These are phyloP conservation scores for Pseudogymnoascus sp. DNA, from an alignment of 2,329 filamentous ascomycete genomes.

Conservation along the genomic window DNA sequence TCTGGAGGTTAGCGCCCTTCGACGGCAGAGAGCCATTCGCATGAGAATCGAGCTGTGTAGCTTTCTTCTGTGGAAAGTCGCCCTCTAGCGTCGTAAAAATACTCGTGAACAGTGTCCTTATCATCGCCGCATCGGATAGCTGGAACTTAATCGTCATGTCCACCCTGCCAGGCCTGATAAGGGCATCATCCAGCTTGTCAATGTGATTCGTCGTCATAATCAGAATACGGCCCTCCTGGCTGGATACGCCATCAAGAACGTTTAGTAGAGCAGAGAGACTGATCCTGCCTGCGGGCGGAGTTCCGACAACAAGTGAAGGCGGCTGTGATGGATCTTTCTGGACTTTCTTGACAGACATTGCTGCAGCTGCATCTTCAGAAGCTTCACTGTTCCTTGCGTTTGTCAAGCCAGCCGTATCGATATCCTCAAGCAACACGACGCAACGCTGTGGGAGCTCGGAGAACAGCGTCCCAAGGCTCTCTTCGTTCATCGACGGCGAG, in stretches of 20 bases:
- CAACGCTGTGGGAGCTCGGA: slow-evolving; percentile 60
- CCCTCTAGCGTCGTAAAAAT: slow-evolving; percentile 33
- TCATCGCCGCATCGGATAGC: slow-evolving; percentile 23
- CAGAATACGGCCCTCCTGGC: slow-evolving; percentile 58
- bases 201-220: slow-evolving; percentile 66
- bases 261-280: slow-evolving; percentile 61
- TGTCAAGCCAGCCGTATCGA: slow-evolving; percentile 65
- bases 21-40: neutral
- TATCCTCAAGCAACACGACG: slow-evolving; percentile 68
- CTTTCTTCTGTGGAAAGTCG: slow-evolving; percentile 14
- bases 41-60: neutral
- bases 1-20: neutral
- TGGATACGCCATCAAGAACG: slow-evolving; percentile 60
- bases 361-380: slow-evolving; percentile 14
- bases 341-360: slow-evolving; percentile 17
- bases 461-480: slow-evolving; percentile 58
- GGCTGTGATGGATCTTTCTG: slow-evolving; percentile 19
- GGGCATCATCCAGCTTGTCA: slow-evolving; percentile 52
- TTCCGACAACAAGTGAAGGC: neutral
- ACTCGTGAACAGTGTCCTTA: slow-evolving; percentile 24
- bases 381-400: slow-evolving; percentile 42
- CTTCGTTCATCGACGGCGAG: slow-evolving; percentile 54
- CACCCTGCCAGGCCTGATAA: slow-evolving; percentile 55
- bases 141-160: slow-evolving; percentile 53
- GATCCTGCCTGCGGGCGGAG: slow-evolving; percentile 26